Evolutionary conservation across 2,329 filamentous ascomycete species (phyloP).

Genomic region (Verticillium isaacii): DNA sequence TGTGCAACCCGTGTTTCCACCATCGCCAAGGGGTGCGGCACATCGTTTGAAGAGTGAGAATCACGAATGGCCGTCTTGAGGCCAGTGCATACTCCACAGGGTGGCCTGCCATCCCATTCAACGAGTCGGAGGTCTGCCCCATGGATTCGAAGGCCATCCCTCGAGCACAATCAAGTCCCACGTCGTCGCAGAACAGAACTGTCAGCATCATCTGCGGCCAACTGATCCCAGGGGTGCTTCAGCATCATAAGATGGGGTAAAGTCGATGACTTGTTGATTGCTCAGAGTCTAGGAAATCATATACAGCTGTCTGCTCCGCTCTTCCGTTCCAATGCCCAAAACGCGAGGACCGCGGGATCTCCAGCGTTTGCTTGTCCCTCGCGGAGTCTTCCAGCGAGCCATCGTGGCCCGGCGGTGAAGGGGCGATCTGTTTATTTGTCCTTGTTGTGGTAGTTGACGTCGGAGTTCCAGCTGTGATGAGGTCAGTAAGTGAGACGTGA

Average conservation of each 20-base stretch:
- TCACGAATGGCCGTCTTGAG: too few species aligned
- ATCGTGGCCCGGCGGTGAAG: neutral
- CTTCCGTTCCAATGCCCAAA: neutral
- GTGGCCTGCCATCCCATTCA: too few species aligned
- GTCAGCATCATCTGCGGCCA: too few species aligned
- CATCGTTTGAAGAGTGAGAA: too few species aligned
- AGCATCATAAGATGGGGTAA: conserved; percentile 18
- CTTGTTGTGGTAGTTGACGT: conserved; percentile 96
- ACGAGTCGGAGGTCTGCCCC: too few species aligned
- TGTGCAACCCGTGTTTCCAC: too few species aligned
- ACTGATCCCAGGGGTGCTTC: too few species aligned
- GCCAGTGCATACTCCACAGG: too few species aligned
- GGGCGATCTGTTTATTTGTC: conserved; percentile 52
- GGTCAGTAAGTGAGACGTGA: conserved; percentile 12
- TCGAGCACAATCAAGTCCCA: too few species aligned
- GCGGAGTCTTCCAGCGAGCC: neutral
- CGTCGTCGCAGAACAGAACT: too few species aligned
- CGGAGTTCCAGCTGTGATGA: conserved; percentile 75
- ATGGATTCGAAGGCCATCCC: too few species aligned
- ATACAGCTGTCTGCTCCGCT: conserved; percentile 1
- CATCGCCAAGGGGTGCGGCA: too few species aligned
- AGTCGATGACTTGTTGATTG: conserved; percentile 10
- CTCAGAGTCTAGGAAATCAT: conserved; percentile 19
- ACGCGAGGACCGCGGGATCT: neutral
- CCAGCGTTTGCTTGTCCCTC: neutral